These are phyloP conservation scores for Solanum boliviense DNA, from an alignment of 257 asterid species.

Conservation along the genomic window DNA sequence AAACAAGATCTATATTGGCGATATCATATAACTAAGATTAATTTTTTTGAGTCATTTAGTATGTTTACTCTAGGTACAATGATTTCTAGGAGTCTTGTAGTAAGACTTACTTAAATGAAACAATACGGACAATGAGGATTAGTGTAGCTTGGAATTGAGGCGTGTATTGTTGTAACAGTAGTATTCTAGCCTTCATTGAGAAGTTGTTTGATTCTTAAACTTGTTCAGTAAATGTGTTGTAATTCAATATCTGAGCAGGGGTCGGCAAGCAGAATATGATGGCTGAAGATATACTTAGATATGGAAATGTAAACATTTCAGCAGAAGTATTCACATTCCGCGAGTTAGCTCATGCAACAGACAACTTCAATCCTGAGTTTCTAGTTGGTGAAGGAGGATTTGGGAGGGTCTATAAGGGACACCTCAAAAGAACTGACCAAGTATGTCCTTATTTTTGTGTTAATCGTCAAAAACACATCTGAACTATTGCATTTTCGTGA, in stretches of 20 bases:
- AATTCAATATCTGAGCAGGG: constrained; percentile 16
- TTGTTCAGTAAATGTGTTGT: background rate
- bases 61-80: background rate
- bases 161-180: background rate
- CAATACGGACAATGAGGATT: background rate
- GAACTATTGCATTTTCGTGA: background rate
- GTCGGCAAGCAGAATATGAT: constrained; percentile 35
- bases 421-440: constrained; percentile 57
- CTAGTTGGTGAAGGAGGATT: constrained; percentile 84
- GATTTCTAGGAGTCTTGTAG: background rate
- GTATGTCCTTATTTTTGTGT: constrained; percentile 11
- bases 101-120: background rate
- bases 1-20: background rate
- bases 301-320: constrained; percentile 34
- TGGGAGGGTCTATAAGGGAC: constrained; percentile 79
- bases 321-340: constrained; percentile 75
- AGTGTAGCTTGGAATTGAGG: background rate
- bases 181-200: background rate
- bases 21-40: background rate
- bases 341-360: constrained; percentile 67
- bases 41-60: background rate
- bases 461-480: background rate
- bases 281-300: constrained; percentile 34
- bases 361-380: constrained; percentile 67
- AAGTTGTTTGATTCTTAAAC: background rate